Percentiles rank a stretch among this genome's conserved stretches.
Conservation (phyloP, 768 basidiomycete species). For the Zangia roseola region DNA sequence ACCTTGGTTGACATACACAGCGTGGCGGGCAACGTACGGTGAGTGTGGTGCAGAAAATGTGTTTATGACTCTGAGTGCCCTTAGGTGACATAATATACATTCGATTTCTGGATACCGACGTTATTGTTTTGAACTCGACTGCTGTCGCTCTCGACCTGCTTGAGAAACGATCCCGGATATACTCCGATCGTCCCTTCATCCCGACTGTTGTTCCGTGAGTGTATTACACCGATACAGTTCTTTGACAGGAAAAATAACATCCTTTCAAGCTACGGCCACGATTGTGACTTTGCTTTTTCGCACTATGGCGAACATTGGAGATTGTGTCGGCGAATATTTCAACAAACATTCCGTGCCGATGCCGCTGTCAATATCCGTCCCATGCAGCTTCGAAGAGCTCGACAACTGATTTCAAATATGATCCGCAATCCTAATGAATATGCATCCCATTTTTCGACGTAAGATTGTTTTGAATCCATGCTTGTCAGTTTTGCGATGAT, state of each 20-base stretch:
- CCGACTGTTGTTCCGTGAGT: not conserved
- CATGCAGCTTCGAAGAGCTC: not conserved
- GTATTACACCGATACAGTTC: not conserved
- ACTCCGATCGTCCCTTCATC: conserved; percentile 3
- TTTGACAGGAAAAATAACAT: not conserved
- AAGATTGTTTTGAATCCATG: too few species aligned
- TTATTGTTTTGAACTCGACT: not conserved
- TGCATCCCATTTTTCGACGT: conserved; percentile 3
- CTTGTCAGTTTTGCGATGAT: too few species aligned
- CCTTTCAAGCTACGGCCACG: not conserved
- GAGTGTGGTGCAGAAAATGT: not conserved
- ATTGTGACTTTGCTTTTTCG: not conserved
- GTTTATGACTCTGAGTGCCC: not conserved
- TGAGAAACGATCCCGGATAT: conserved; percentile 1
- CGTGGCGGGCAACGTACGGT: conserved; percentile 8
- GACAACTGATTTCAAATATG: not conserved
- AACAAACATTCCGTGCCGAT: not conserved
- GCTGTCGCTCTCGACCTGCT: not conserved
- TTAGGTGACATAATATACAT: conserved; percentile 1
- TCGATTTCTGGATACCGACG: not conserved
- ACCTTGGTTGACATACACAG: conserved; percentile 1
- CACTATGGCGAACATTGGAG: not conserved
- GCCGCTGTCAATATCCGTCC: not conserved
- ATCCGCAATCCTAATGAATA: not conserved
- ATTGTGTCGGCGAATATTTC: conserved; percentile 2